Evolutionary conservation across 1,284 basidiomycete species (phyloP), one percentile per base, ranked within the genome.

Genomic region (Garcileccinum viscosum): DNA sequence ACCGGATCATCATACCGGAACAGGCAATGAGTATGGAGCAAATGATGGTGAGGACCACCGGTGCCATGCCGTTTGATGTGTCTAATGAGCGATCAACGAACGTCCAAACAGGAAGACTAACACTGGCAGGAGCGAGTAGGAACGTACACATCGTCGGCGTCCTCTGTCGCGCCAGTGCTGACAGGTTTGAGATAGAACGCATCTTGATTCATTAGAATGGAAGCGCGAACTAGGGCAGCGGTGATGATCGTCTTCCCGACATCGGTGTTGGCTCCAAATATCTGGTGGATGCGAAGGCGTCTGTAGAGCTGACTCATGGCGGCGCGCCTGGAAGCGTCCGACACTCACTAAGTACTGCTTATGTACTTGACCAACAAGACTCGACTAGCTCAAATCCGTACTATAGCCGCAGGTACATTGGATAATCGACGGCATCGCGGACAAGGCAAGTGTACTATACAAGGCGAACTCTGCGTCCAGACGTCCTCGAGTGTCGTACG

Each of bases 211-310:
- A 76, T 81, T 0, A 81, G 77, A 1, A 90, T 90, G 30, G 94
- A 94, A 0, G 94, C 91, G 40, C 93, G 87, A 59, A 91, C 88
- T 37, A 98, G 88, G 3, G 94, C 95, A 4, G 95, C 89, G 1
- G 94, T 93, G 66, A 98, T 84, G 69, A 98, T 85, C 0, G 96
- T 97, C 83, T 98, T 98, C 35, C 96, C 96, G 60, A 98, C 95
- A 80, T 95, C 91, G 2, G 95, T 97, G 80, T 95, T 95, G 6
- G 94, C 93, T 62, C 96, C 96, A 77, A 97, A 97, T 65, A 98
- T 84, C 79, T 97, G 94, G 80, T 96, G 94, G 42, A 96, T 84
- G 27, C 95, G 89, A 58, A 97, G 86, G 77, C 95, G 87, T 74
- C 89, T 91, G 84, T 93, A 97, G 82, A 83, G 89, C 70, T 80